Percentiles rank a stretch among this genome's conserved stretches.
These are phyloP conservation scores for Ophiostoma montium DNA, from an alignment of 2,329 filamentous ascomycete species.

Conservation along the genomic window DNA sequence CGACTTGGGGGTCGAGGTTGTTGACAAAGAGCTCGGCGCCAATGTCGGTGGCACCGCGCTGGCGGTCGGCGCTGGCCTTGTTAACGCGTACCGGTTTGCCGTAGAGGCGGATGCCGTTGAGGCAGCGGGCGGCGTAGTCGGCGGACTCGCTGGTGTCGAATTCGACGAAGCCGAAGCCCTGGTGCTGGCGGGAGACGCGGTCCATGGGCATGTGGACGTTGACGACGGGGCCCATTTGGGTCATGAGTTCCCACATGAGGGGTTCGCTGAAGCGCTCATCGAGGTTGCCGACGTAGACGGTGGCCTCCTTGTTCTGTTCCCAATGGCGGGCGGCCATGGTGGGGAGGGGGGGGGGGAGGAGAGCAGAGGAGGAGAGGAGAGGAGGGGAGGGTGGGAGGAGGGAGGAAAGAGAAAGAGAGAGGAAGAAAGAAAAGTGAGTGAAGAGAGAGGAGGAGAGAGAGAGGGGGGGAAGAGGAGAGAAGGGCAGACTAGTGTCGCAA, in stretches of 20 bases:
- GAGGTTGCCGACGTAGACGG: conserved; percentile 95
- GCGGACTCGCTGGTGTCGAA: conserved; percentile 92
- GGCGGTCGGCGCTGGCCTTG: conserved; percentile 83
- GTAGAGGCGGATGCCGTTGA: conserved; percentile 89
- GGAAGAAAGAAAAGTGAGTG: neutral
- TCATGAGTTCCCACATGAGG: conserved; percentile 94
- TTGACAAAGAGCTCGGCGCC: conserved; percentile 95
- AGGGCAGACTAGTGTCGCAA: too few relatives aligned
- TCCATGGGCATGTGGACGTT: conserved; percentile 98
- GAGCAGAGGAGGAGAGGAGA: neutral
- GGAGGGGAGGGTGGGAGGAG: neutral
- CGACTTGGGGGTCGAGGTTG: conserved; percentile 85
- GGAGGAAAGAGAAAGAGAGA: neutral
- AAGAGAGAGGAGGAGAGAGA: neutral
- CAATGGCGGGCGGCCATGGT: conserved; percentile 28
- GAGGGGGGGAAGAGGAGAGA: too few relatives aligned
- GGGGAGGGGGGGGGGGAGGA: conserved; percentile 11
- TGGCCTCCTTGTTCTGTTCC: conserved; percentile 97
- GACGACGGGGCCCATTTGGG: conserved; percentile 91
- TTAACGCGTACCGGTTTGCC: conserved; percentile 95
- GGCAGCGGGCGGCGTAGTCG: conserved; percentile 89
- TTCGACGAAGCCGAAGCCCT: conserved; percentile 98
- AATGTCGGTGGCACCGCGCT: conserved; percentile 82
- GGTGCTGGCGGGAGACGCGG: conserved; percentile 89
- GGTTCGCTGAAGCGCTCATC: conserved; percentile 89